A percentile compares a stretch with the other conserved stretches of the same genome.
These are phyloP conservation scores for Malus sylvestris DNA, from an alignment of 306 rosid species.

Conservation along the genomic window DNA sequence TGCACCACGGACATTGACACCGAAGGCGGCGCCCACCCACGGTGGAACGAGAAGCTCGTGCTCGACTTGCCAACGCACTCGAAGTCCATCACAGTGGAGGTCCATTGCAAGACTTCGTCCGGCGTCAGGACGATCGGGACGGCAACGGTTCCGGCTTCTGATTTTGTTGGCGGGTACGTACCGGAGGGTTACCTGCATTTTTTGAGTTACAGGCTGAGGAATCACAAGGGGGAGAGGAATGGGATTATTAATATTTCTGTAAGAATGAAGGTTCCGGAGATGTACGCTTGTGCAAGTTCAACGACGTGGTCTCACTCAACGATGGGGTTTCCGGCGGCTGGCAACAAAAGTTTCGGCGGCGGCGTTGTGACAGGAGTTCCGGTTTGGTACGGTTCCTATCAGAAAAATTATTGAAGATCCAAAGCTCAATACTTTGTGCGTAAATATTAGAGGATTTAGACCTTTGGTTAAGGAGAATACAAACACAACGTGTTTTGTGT, in stretches of 20 bases:
- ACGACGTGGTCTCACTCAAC: background rate
- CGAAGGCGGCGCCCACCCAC: constrained; percentile 44
- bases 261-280: constrained; percentile 24
- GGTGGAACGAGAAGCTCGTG: constrained; percentile 51
- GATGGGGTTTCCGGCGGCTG: constrained; percentile 1
- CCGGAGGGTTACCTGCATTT: constrained; percentile 53
- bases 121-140: constrained; percentile 31
- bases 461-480: too few species aligned
- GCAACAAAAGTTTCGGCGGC: background rate
- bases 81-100: constrained; percentile 29
- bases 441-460: too few species aligned
- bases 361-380: constrained; percentile 57
- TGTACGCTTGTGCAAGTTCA: background rate
- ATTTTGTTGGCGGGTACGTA: constrained; percentile 37
- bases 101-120: constrained; percentile 34
- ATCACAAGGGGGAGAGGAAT: constrained; percentile 39
- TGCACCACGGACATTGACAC: constrained; percentile 23
- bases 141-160: constrained; percentile 46
- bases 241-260: constrained; percentile 64
- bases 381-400: constrained; percentile 27
- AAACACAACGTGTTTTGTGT: too few species aligned
- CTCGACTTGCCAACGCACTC: constrained; percentile 42
- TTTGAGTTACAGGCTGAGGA: constrained; percentile 69
- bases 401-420: background rate
- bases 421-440: too few species aligned